phyloP scores from a whole-genome alignment of 164 flowering plant genomes.

The Berberis thunbergii region DNA sequence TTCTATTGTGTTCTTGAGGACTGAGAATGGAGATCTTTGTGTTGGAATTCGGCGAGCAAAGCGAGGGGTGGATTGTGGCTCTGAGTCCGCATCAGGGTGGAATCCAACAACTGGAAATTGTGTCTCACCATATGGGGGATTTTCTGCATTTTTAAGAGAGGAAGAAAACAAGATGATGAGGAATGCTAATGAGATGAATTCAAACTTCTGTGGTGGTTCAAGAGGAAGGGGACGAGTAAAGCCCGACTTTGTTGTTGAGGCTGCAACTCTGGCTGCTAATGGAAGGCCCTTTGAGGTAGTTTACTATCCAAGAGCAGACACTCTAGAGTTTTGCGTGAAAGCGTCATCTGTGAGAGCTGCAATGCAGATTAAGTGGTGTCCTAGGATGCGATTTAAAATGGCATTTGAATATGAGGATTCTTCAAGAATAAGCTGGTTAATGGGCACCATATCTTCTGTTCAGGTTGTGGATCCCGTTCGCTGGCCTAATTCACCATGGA shows the following conservation, averaged over 20 bases:
- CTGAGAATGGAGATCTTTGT: conserved; percentile 76
- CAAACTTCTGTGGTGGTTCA: conserved; percentile 16
- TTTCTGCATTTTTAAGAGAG: conserved; percentile 43
- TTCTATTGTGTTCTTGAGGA: conserved; percentile 74
- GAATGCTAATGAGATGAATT: conserved; percentile 22
- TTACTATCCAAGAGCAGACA: conserved; percentile 77
- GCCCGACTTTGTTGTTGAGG: conserved; percentile 60
- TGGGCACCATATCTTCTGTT: too few species aligned
- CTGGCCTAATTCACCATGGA: too few species aligned
- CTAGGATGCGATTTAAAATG: too few species aligned
- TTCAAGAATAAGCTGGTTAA: too few species aligned
- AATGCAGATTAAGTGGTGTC: too few species aligned
- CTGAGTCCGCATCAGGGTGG: conserved; percentile 48
- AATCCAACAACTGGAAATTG: conserved; percentile 30
- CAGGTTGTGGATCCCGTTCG: too few species aligned
- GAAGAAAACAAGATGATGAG: conserved; percentile 39
- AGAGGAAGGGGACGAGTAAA: conserved; percentile 36
- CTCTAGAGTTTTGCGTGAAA: too few species aligned
- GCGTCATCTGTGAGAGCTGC: too few species aligned
- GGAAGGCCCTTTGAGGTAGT: conserved; percentile 77
- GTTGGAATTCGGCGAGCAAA: conserved; percentile 88
- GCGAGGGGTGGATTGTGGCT: conserved; percentile 42
- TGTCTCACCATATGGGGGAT: conserved; percentile 44
- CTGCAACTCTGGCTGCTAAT: conserved; percentile 53
- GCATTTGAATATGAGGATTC: too few species aligned